phyloP scores from a whole-genome alignment of 1,284 basidiomycete genomes.

The Leccinum colubrinum region DNA sequence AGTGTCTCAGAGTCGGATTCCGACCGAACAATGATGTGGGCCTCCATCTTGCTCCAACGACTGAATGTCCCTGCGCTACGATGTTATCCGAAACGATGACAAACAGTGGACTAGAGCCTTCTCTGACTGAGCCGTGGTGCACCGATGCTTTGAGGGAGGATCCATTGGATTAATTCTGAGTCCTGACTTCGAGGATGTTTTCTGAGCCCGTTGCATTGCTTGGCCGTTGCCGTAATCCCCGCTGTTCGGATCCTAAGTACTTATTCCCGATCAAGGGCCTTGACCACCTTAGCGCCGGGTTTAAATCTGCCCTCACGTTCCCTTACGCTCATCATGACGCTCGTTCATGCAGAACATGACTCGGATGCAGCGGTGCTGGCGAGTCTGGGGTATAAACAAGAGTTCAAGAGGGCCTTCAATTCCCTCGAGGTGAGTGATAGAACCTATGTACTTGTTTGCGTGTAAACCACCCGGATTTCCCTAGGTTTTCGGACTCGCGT shows the following conservation, averaged over 20 bases:
- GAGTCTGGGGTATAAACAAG: conserved; percentile 42
- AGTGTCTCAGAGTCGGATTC: too few species aligned
- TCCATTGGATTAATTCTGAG: too few species aligned
- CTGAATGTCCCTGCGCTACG: neutral
- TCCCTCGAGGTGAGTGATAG: conserved; percentile 19
- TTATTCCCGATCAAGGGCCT: neutral
- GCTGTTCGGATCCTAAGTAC: neutral
- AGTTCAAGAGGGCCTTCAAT: conserved; percentile 36
- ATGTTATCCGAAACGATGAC: neutral
- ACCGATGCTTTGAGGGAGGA: too few species aligned
- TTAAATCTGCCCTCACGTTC: neutral
- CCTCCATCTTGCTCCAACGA: neutral
- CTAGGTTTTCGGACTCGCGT: conserved; percentile 36
- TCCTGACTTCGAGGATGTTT: neutral
- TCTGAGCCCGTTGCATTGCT: neutral
- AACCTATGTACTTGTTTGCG: neutral
- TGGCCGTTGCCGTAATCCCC: neutral
- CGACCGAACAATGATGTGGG: too few species aligned
- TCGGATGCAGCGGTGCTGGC: conserved; percentile 35
- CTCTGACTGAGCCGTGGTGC: neutral
- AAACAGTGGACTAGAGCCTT: neutral
- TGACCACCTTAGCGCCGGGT: neutral
- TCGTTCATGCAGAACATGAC: neutral
- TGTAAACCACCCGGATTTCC: neutral
- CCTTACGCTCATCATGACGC: neutral